Evolutionary conservation across 192 early-diverging fungal genomes (phyloP), one percentile per base, ranked within the genome.

Genomic region (Chytriomyces sp.): DNA sequence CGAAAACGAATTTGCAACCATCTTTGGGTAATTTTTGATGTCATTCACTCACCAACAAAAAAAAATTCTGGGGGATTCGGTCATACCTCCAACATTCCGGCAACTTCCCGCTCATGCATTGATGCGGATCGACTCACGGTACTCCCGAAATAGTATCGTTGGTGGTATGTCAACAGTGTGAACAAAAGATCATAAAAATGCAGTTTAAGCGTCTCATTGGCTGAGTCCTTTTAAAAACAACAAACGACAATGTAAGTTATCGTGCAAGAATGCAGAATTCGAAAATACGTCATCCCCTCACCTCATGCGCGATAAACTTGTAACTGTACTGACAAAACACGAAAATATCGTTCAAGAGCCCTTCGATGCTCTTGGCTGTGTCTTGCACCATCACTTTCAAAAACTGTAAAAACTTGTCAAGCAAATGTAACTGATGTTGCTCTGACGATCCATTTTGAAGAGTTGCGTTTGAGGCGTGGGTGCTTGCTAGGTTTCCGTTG

Each of bases 331-430:
- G 45, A 53, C 69, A 75, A 45, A 75, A 76, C 44, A 26, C 48
- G 23, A 79, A 60, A 3, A 75, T 46, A 49, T 67, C 60, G 46
- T 47, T 23, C 71, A 79, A 61, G 7, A 79, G 45, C 26, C 26
- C 62, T 26, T 79, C 71, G 43, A 79, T 77, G 13, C 45, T 47
- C 57, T 79, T 79, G 7, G 61, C 43, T 2, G 44, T 77, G 43
- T 79, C 78, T 35, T 72, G 61, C 16, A 79, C 64, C 16, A 79
- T 26, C 7, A 13, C 59, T 26, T 24, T 66, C 44, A 79, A 28
- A 26, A 79, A 74, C 3, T 65, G 23, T 45, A 79, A 50, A 53
- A 79, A 75, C 62, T 79, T 79, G 69, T 67, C 71, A 28, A 79
- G 50, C 28, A 75, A 26, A 20, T 66, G 35, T 28, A 47, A 11